phyloP scores from a whole-genome alignment of 2,329 filamentous ascomycete genomes.

The Myriangium duriaei region DNA sequence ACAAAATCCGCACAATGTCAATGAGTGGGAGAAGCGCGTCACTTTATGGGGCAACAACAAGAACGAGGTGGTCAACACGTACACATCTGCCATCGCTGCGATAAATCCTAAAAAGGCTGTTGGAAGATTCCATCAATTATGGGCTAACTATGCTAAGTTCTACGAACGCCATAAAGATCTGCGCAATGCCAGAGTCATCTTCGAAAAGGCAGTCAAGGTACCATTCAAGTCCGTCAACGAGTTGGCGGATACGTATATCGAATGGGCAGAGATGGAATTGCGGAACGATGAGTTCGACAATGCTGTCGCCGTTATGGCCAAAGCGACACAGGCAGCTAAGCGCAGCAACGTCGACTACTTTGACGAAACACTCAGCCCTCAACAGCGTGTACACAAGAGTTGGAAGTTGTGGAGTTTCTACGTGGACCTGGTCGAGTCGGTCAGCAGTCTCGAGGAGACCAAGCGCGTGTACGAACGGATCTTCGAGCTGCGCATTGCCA shows the following conservation, averaged over 20 bases:
- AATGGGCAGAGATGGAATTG: slow-evolving; percentile 97
- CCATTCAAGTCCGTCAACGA: slow-evolving; percentile 97
- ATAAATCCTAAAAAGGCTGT: slow-evolving; percentile 90
- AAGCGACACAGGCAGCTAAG: slow-evolving; percentile 93
- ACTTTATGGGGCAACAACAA: slow-evolving; percentile 91
- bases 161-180: slow-evolving; percentile 84
- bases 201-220: slow-evolving; percentile 96
- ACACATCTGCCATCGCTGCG: slow-evolving; percentile 83
- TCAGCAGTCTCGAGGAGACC: slow-evolving; percentile 80
- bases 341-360: slow-evolving; percentile 98
- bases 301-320: slow-evolving; percentile 90
- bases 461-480: slow-evolving; percentile 92
- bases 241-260: slow-evolving; percentile 95
- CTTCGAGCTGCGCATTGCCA: slow-evolving; percentile 94
- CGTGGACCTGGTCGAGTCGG: slow-evolving; percentile 91
- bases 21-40: slow-evolving; percentile 96
- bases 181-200: slow-evolving; percentile 74
- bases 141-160: slow-evolving; percentile 94
- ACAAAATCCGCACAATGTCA: slow-evolving; percentile 92
- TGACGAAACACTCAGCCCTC: slow-evolving; percentile 82
- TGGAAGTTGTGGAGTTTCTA: slow-evolving; percentile 99
- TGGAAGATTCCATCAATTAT: slow-evolving; percentile 86
- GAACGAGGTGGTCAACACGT: slow-evolving; percentile 81
- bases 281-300: slow-evolving; percentile 92
- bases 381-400: slow-evolving; percentile 95